Evolutionary conservation across 306 rosid species (phyloP).

Genomic region (Cucumis melo): DNA sequence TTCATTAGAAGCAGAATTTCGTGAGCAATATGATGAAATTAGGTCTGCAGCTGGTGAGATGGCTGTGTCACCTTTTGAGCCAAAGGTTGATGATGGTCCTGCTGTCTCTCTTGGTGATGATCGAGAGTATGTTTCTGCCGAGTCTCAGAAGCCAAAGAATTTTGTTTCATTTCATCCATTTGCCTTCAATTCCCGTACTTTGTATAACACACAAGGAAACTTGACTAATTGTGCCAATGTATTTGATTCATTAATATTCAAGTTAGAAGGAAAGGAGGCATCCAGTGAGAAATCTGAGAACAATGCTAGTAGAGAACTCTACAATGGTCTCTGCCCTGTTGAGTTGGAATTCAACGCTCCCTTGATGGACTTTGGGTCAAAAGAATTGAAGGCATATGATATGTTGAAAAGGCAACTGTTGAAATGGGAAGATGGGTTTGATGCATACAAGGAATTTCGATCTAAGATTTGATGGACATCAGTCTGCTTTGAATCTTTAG

Average conservation of each 20-base stretch:
- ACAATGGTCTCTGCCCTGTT: slow-evolving; percentile 41
- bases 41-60: slow-evolving; percentile 27
- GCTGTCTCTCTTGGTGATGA: slow-evolving; percentile 44
- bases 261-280: slow-evolving; percentile 14
- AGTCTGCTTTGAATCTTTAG: too few relatives aligned
- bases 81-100: slow-evolving; percentile 4
- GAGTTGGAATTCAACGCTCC: slow-evolving; percentile 40
- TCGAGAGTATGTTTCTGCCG: slow-evolving; percentile 23
- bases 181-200: slow-evolving; percentile 18
- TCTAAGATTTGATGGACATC: neutral
- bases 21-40: slow-evolving; percentile 27
- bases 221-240: slow-evolving; percentile 13
- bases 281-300: slow-evolving; percentile 20
- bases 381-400: slow-evolving; percentile 29
- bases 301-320: slow-evolving; percentile 22
- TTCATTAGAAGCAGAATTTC: slow-evolving; percentile 14
- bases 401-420: slow-evolving; percentile 37
- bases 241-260: slow-evolving; percentile 34
- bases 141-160: slow-evolving; percentile 21
- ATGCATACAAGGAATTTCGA: slow-evolving; percentile 10
- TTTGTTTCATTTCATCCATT: slow-evolving; percentile 18
- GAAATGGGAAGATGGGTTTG: slow-evolving; percentile 36
- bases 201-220: slow-evolving; percentile 9
- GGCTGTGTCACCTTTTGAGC: slow-evolving; percentile 14
- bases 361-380: slow-evolving; percentile 16